phyloP scores from a whole-genome alignment of 202 grass and related monocot species.

The Carex arenaria region DNA sequence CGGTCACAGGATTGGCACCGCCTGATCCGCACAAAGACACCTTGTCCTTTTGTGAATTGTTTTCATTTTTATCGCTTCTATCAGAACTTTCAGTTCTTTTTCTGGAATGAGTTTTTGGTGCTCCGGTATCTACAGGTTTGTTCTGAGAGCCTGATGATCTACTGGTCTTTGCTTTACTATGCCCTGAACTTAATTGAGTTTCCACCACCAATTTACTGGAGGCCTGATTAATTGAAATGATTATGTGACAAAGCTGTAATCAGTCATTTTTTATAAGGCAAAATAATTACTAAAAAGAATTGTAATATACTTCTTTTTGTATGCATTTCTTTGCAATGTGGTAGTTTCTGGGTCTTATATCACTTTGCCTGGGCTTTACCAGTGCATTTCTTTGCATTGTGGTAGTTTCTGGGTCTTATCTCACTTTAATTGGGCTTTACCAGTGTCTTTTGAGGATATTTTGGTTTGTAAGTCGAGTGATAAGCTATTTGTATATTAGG shows the following conservation, averaged over 20 bases:
- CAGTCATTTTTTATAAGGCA: background rate
- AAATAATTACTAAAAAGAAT: background rate
- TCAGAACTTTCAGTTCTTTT: constrained; percentile 36
- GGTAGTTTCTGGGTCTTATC: background rate
- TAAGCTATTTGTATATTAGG: background rate
- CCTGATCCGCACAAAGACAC: constrained; percentile 82
- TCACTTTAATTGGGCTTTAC: background rate
- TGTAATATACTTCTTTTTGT: background rate
- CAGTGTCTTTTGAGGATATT: background rate
- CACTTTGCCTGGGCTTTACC: background rate
- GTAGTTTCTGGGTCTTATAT: background rate
- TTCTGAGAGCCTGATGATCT: constrained; percentile 14
- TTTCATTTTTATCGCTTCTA: constrained; percentile 11
- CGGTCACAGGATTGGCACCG: constrained; percentile 43
- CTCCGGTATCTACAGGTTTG: constrained; percentile 15
- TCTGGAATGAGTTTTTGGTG: constrained; percentile 27
- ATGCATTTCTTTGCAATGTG: background rate
- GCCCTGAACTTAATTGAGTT: background rate
- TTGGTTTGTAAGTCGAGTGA: background rate
- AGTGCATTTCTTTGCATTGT: background rate
- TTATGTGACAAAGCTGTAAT: background rate
- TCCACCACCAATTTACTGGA: constrained; percentile 7
- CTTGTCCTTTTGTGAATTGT: constrained; percentile 46
- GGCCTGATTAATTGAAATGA: constrained; percentile 9
- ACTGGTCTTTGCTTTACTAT: background rate